Evolutionary conservation across 192 early-diverging fungal species (phyloP), one percentile per base, ranked within the genome.

Genomic region (Umbelopsis sp.): DNA sequence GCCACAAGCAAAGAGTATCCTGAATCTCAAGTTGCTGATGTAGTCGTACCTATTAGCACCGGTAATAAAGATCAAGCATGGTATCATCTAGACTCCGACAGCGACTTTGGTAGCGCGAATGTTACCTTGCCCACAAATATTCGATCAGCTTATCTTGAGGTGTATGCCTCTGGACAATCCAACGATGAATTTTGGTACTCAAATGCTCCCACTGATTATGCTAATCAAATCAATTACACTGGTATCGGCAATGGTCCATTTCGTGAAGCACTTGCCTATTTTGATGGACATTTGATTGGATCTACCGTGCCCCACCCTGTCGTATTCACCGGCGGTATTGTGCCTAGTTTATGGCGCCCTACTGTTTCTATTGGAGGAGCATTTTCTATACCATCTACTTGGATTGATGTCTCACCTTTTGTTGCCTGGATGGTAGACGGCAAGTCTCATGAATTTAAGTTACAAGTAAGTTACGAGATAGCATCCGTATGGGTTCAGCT

Each of bases 111-210:
- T 20, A 65, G 46, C 71, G 48, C 25, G 13, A 64, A 48, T 20
- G 71, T 72, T 46, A 65, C 61, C 27, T 20, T 72, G 3, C 71
- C 71, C 16, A n/a, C 37, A 3, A 72, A 72, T 53, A 49, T 66
- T 20, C 46, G 64, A 41, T 23, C 46, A 13, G 71, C 71, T 11
- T 46, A 58, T 33, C 27, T 72, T 27, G 71, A 72, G 16, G 71
- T 72, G 2, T 72, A 72, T 49, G 61, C 71, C 0, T 64, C 58
- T 35, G 71, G 71, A 15, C 71, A 72, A 41, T 46, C 46, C 8
- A 49, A 66, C 46, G 71, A 72, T 25, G 71, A 72, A 30, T 72
- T 72, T 20, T 72, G 71, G 71, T 72, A 72, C 64, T 64, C 55
- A 16, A 69, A 69, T 52, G 23, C 49, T 4, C 49, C 68, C 3